phyloP scores from a whole-genome alignment of 1,284 basidiomycete species.

The Sporisorium exsertum region DNA sequence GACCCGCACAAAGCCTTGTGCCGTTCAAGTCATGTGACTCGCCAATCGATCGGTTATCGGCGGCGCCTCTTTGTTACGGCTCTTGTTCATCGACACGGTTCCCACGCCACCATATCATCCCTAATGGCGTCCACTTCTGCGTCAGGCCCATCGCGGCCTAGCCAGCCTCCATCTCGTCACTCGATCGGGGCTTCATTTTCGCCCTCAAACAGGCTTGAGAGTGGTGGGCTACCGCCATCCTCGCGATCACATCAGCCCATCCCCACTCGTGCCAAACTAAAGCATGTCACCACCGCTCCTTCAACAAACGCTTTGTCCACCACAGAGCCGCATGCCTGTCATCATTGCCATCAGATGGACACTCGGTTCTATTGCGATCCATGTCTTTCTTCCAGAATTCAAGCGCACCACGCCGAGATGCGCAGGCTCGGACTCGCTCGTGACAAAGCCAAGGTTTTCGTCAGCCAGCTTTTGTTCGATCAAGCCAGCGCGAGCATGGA shows the following conservation, averaged over 20 bases:
- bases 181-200: slow-evolving; percentile 12
- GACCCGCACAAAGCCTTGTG: slow-evolving; percentile 5
- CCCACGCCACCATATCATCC: not conserved
- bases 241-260: slow-evolving; percentile 8
- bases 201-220: slow-evolving; percentile 4
- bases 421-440: slow-evolving; percentile 34
- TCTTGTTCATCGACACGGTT: not conserved
- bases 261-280: slow-evolving; percentile 20
- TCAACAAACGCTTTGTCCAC: not conserved
- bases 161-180: slow-evolving; percentile 28
- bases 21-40: slow-evolving; percentile 17
- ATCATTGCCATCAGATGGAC: slow-evolving; percentile 42
- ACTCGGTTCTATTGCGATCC: slow-evolving; percentile 50
- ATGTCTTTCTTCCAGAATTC: slow-evolving; percentile 38
- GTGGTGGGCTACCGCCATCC: not conserved
- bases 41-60: not conserved
- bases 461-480: slow-evolving; percentile 18
- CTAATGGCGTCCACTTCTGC: slow-evolving; percentile 13
- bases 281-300: slow-evolving; percentile 22
- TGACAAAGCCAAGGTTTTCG: slow-evolving; percentile 30
- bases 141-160: slow-evolving; percentile 16
- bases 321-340: slow-evolving; percentile 18
- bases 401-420: slow-evolving; percentile 41
- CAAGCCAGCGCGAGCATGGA: not conserved
- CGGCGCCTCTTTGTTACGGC: not conserved